Evolutionary conservation across 177 flowering plant species (phyloP), one percentile per base, ranked within the genome.

Genomic region (Vitis hybrid): DNA sequence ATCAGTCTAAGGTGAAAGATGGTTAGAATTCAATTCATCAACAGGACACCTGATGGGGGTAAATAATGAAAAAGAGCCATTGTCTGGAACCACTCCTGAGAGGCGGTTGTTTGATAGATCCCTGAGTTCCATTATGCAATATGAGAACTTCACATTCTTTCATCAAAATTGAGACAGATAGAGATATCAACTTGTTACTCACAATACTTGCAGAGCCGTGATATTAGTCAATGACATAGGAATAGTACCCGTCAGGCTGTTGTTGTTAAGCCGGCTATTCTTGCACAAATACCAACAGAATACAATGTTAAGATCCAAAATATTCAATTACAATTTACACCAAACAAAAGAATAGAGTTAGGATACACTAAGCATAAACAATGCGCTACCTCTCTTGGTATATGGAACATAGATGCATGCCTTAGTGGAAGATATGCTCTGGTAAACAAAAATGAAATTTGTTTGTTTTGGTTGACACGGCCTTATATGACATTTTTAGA

Each of bases 211-310:
- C 69, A 89, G 85, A n/a, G 94, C 45, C 8, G 91, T 39, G 70
- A 88, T 84, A 74, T 86, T 86, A 22, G 89, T 89, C 81, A 89
- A 76, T 19, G 88, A 78, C 90, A 86, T 78, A 5, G 94, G 94
- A 72, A 89, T 89, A 0, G 74, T 76, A 50, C 94, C 94, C 0
- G 77, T 70, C 79, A 89, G 66, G 73, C 89, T 87, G 81, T 89
- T 89, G 81, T 89, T 89, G 77, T 87, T 89, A 48, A 87, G 86
- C 79, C 94, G 89, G 56, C 93, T 89, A 81, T 77, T 78, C 86
- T 79, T 78, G 13, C 85, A 82, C 72, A 75, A 70, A 74, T 49
- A 73, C 14, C n/a, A 63, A 55, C 16, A 18, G 66, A 55, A 13
- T 10, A 48, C 10, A 51, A 67, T 39, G 51, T 71, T 16, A 77